A percentile compares a stretch with the other conserved stretches of the same genome.
phyloP scores from a whole-genome alignment of 1,284 basidiomycete species.

The Marasmius fiardii region DNA sequence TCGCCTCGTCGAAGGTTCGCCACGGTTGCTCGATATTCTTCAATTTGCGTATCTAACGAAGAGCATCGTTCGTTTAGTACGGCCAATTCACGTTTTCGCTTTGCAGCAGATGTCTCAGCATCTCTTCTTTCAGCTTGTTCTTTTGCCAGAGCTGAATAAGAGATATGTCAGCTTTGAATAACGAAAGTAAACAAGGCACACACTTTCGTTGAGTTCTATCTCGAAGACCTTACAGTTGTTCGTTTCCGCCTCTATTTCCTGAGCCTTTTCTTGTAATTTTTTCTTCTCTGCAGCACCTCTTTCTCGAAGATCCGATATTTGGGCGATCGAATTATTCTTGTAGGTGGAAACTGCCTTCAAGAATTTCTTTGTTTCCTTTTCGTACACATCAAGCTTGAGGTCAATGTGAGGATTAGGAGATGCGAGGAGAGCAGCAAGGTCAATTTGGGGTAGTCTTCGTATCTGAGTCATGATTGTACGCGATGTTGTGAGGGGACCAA shows the following conservation, averaged over 20 bases:
- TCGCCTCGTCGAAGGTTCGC: slow-evolving; percentile 61
- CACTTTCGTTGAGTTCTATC: slow-evolving; percentile 68
- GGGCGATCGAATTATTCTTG: slow-evolving; percentile 59
- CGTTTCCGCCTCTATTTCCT: slow-evolving; percentile 60
- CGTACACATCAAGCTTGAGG: slow-evolving; percentile 57
- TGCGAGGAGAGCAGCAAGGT: slow-evolving; percentile 54
- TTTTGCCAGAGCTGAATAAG: slow-evolving; percentile 52
- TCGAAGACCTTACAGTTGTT: slow-evolving; percentile 69
- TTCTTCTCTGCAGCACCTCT: slow-evolving; percentile 58
- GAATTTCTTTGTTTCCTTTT: slow-evolving; percentile 65
- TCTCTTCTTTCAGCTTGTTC: slow-evolving; percentile 72
- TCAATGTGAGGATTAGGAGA: slow-evolving; percentile 62
- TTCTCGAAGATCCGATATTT: slow-evolving; percentile 59
- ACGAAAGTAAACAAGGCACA: slow-evolving; percentile 19
- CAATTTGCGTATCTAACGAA: slow-evolving; percentile 63
- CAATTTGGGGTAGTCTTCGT: slow-evolving; percentile 56
- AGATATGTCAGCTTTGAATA: background rate
- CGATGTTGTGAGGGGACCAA: background rate
- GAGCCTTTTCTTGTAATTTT: slow-evolving; percentile 49
- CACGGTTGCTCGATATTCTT: slow-evolving; percentile 58
- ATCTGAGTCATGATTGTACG: slow-evolving; percentile 28
- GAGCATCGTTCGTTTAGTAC: slow-evolving; percentile 55
- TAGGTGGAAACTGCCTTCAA: slow-evolving; percentile 65
- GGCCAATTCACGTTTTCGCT: slow-evolving; percentile 60
- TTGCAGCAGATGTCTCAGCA: slow-evolving; percentile 56